These are phyloP conservation scores for Endocalyx cinctus DNA, from an alignment of 2,329 filamentous ascomycete genomes.

Conservation along the genomic window DNA sequence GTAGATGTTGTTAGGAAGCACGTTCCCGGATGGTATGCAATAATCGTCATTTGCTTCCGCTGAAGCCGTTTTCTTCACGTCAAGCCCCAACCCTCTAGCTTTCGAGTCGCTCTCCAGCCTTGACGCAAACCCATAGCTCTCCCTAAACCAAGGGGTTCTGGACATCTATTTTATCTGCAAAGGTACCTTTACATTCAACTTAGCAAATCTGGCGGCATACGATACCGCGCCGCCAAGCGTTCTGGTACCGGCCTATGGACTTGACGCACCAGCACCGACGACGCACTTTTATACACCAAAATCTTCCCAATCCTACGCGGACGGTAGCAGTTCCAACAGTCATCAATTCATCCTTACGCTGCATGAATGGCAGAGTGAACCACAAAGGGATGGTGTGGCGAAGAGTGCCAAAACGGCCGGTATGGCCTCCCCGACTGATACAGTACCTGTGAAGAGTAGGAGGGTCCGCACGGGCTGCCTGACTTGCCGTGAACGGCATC, in stretches of 20 bases:
- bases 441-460: constrained; percentile 59
- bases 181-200: constrained; percentile 19
- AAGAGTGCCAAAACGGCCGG: constrained; percentile 14
- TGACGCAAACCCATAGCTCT: too few species aligned
- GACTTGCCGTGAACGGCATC: constrained; percentile 82
- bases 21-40: too few species aligned
- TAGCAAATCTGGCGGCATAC: constrained; percentile 33
- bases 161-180: constrained; percentile 14
- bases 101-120: too few species aligned
- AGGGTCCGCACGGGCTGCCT: constrained; percentile 85
- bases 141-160: too few species aligned
- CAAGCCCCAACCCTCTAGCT: too few species aligned
- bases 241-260: constrained; percentile 29
- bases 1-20: too few species aligned
- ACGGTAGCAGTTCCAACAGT: constrained; percentile 20
- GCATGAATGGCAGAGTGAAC: too few species aligned
- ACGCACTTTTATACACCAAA: constrained; percentile 25
- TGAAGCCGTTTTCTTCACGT: too few species aligned
- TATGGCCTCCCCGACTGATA: constrained; percentile 19
- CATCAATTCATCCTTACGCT: constrained; percentile 20
- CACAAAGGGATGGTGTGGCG: constrained; percentile 9
- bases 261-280: constrained; percentile 28
- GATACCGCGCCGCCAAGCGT: constrained; percentile 24
- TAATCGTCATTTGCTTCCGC: too few species aligned
- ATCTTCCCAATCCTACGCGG: constrained; percentile 25